Base-by-base conservation (phyloP, 495 filamentous ascomycete genomes). In the Schizothecium vesticola region DNA sequence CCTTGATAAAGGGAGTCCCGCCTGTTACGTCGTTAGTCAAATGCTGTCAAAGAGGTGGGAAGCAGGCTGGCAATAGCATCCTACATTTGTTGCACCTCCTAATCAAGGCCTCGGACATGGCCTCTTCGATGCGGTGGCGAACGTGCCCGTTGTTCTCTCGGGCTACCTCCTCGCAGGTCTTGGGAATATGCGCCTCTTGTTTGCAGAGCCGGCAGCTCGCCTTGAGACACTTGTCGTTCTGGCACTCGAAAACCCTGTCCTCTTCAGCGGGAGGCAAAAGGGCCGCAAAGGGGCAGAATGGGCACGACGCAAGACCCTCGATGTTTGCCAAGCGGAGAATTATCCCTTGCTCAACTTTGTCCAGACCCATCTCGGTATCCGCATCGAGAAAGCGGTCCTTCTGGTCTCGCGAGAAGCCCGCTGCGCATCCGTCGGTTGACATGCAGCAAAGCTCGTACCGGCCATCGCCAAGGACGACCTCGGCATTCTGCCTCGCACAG, bases 261-360 rank as follows among this genome's bases (percentile, higher is more conserved):
- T 85, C 80, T n/a, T 90, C 87, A 11, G 88, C 76, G 0, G 93
- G 89, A 3, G 79, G 79, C 69, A 85, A 90, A 26, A 92, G 88
- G 12, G 87, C 91, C 55, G 90, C 91, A 78, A 86, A 96, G 26
- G 90, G 87, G 76, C 93, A 97, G 75, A 94, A 94, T 1, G 93
- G 92, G 70, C 93, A 97, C 8, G 78, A 84, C 65, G 82, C 88
- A 56, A 92, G 85, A 56, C 86, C 85, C 29, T 90, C 85, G 59
- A 92, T 84, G 13, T 85, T 84, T 2, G 91, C 89, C 71, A 85
- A 74, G 28, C 86, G 83, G 24, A 97, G 81, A 29, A 84, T 85
- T 24, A 88, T 85, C 65, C 91, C 85, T 72, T 90, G 87, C 72
- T 94, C 89, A 59, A 93, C 81, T 22, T 84, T 81, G 19, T 91